Evolutionary conservation across 805 yeast species (phyloP).

Genomic region (Candida dendrica): DNA sequence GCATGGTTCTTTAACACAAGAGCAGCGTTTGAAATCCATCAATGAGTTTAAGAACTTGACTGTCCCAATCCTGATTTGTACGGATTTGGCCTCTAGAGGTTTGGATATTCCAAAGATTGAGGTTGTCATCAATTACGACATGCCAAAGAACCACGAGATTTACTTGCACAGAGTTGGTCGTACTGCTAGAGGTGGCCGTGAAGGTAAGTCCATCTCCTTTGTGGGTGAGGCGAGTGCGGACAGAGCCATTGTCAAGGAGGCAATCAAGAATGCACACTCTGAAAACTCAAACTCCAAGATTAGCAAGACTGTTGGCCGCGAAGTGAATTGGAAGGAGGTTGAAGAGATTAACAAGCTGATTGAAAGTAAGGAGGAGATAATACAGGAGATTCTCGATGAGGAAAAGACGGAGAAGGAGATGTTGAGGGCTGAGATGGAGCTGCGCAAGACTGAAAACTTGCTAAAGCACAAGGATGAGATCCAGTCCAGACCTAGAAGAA

Average conservation of each 20-base stretch:
- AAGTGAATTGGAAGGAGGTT: conserved; percentile 83
- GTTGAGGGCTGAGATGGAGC: conserved; percentile 83
- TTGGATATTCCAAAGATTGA: conserved; percentile 97
- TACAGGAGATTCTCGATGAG: conserved; percentile 76
- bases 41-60: conserved; percentile 97
- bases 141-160: conserved; percentile 99
- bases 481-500: conserved; percentile 83
- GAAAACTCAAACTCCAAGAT: conserved; percentile 24
- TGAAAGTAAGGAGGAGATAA: conserved; percentile 47
- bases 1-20: conserved; percentile 98
- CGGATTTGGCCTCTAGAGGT: conserved; percentile 99
- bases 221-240: conserved; percentile 91
- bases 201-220: conserved; percentile 88
- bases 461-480: conserved; percentile 78
- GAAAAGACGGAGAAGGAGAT: conserved; percentile 87
- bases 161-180: conserved; percentile 98
- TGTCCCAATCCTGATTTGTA: conserved; percentile 87
- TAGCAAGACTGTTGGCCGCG: conserved; percentile 76
- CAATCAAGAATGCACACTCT: conserved; percentile 61
- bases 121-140: conserved; percentile 98
- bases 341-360: conserved; percentile 60
- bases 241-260: conserved; percentile 84
- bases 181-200: conserved; percentile 95
- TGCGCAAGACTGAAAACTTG: conserved; percentile 78
- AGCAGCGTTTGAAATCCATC: conserved; percentile 95